Conservation (phyloP, 1,284 basidiomycete species). For the Ceratobasidium sp. region DNA sequence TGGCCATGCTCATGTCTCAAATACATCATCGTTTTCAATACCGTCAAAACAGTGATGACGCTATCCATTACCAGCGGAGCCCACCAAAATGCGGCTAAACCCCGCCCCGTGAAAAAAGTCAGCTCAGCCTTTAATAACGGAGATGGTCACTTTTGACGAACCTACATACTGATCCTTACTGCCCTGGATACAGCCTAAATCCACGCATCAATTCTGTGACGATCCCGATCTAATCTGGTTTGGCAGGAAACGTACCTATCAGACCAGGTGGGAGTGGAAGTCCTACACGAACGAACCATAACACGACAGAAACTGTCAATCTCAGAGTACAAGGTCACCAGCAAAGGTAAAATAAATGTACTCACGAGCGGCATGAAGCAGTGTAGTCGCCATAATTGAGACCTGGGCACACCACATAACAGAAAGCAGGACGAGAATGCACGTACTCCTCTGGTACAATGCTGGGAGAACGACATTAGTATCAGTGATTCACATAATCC, state of each 20-base stretch:
- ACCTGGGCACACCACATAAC: conserved; percentile 33
- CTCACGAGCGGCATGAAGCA: conserved; percentile 2
- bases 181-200: conserved; percentile 26
- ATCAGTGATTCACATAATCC: neutral
- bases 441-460: conserved; percentile 16
- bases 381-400: conserved; percentile 12
- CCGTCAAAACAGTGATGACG: conserved; percentile 15
- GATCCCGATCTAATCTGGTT: neutral
- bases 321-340: too few relatives aligned
- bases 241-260: neutral
- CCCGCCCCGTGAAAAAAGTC: neutral
- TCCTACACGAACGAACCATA: neutral
- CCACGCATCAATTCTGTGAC: neutral
- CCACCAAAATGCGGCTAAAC: conserved; percentile 31
- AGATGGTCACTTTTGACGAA: neutral
- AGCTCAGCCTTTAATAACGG: neutral
- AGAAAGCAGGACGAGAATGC: neutral
- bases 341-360: neutral
- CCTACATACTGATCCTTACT: neutral
- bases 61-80: conserved; percentile 25
- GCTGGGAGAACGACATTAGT: neutral
- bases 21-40: conserved; percentile 20
- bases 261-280: conserved; percentile 21
- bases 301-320: too few relatives aligned
- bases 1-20: neutral